Conservation (phyloP, 192 early-diverging fungal species). For the Gamsiella multidivaricata region DNA sequence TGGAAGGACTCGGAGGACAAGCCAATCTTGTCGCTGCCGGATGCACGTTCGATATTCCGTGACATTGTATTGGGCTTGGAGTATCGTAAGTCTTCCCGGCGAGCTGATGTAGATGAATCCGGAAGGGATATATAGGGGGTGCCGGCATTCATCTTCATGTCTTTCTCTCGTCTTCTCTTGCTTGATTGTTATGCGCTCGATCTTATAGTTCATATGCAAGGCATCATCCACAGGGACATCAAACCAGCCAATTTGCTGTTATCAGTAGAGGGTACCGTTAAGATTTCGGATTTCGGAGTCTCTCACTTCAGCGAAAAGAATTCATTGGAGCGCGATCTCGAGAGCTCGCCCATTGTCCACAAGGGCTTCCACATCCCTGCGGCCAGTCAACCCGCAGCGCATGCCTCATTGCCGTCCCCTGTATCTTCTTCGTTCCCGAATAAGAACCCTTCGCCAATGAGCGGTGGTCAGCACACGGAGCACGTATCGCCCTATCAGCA, state of each 20-base stretch:
- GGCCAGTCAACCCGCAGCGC: constrained; percentile 14
- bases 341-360: constrained; percentile 49
- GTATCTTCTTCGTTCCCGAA: constrained; percentile 13
- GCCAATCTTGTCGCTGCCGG: constrained; percentile 72
- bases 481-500: background rate
- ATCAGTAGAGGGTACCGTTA: constrained; percentile 78
- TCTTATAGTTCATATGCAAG: constrained; percentile 93
- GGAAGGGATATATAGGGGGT: too few relatives aligned
- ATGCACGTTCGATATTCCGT: constrained; percentile 83
- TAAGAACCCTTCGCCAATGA: background rate
- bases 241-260: constrained; percentile 96
- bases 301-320: constrained; percentile 78
- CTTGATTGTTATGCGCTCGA: too few relatives aligned
- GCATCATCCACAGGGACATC: constrained; percentile 97
- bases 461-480: background rate
- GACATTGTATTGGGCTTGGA: constrained; percentile 92
- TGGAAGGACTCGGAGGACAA: constrained; percentile 79
- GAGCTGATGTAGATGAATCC: background rate
- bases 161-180: too few relatives aligned
- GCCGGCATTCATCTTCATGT: too few relatives aligned
- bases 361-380: constrained; percentile 22
- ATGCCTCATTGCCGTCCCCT: constrained; percentile 45
- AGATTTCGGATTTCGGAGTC: constrained; percentile 99
- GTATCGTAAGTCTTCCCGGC: constrained; percentile 71
- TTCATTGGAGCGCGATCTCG: constrained; percentile 49